Conservation (phyloP, 2,329 filamentous ascomycete genomes). For the Cercospora zeina region DNA sequence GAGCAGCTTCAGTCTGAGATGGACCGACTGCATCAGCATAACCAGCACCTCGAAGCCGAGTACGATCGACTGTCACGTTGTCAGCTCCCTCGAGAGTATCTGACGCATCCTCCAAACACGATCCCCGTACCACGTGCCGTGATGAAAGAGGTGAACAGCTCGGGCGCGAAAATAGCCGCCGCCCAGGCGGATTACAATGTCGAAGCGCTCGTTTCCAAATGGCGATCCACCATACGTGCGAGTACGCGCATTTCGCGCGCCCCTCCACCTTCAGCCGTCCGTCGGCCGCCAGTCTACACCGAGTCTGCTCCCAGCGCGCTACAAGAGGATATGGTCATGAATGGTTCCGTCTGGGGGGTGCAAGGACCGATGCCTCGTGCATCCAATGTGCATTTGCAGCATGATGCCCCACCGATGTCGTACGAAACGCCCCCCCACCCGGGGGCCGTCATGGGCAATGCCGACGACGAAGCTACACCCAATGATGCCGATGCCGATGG, state of each 20-base stretch:
- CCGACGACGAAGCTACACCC: constrained; percentile 25
- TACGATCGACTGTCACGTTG: constrained; percentile 39
- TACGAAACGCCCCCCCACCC: constrained; percentile 38
- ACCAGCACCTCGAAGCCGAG: constrained; percentile 45
- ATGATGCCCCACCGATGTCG: constrained; percentile 20
- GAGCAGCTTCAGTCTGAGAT: constrained; percentile 43
- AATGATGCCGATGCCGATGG: constrained; percentile 29
- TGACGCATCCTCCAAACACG: constrained; percentile 40
- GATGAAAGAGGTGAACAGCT: constrained; percentile 40
- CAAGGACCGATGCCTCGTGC: constrained; percentile 32
- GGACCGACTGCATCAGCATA: constrained; percentile 45
- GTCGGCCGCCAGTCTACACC: constrained; percentile 10
- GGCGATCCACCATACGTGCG: constrained; percentile 33
- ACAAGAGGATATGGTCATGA: constrained; percentile 35
- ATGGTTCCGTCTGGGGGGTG: constrained; percentile 33
- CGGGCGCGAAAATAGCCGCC: constrained; percentile 20
- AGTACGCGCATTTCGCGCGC: constrained; percentile 26
- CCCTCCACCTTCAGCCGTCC: not conserved
- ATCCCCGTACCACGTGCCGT: constrained; percentile 43
- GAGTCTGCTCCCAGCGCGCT: constrained; percentile 13
- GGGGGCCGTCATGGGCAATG: constrained; percentile 32
- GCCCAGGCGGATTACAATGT: constrained; percentile 34
- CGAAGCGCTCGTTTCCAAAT: constrained; percentile 35
- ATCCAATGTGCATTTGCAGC: not conserved
- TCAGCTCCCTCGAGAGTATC: constrained; percentile 40